Evolutionary conservation across 768 basidiomycete genomes (phyloP), one percentile per base, ranked within the genome.

Genomic region (Hericium erinaceus): DNA sequence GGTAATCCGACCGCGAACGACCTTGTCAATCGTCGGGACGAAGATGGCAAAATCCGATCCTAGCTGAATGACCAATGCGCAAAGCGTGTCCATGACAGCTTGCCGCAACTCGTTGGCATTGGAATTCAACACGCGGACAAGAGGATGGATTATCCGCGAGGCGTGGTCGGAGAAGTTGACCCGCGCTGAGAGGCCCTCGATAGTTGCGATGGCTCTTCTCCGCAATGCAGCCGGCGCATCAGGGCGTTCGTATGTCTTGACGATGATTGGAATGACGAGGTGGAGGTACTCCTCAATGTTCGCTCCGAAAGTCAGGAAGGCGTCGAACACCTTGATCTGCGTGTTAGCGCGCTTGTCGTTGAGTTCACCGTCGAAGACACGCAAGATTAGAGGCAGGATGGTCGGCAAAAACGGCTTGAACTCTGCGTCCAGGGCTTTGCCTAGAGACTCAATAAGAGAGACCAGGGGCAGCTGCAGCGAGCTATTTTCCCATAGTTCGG

Each of bases 161-260:
- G 97, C 93, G 62, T 98, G 95, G 66, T 98, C 97, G 3, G 92
- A 93, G 67, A 99, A 98, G 72, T 98, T 98, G 63, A 98, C 92
- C 57, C 94, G 80, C 62, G 87, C 81, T 5, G 93, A 94, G 26
- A 99, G 73, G 20, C 88, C 89, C 48, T 93, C 92, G 44, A 98
- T 89, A 1, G 92, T 95, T 60, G 89, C 85, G 46, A 98, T 87
- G 0, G 95, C 95, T 52, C 85, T 82, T 71, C 92, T 92, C 48
- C 95, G 85, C 52, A 99, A 74, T 11, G 81, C 72, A 2, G 81
- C 80, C 2, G 84, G 81, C 6, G 82, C 85, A 59, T 93, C 92
- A 1, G 81, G 70, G 39, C 89, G 80, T 67, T 98, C 97, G 62
- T 93, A 95, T 5, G 92, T 85, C 68, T 83, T 87, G 57, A 98